phyloP scores from a whole-genome alignment of 345 rosid genomes.

The Dovyalis caffra region DNA sequence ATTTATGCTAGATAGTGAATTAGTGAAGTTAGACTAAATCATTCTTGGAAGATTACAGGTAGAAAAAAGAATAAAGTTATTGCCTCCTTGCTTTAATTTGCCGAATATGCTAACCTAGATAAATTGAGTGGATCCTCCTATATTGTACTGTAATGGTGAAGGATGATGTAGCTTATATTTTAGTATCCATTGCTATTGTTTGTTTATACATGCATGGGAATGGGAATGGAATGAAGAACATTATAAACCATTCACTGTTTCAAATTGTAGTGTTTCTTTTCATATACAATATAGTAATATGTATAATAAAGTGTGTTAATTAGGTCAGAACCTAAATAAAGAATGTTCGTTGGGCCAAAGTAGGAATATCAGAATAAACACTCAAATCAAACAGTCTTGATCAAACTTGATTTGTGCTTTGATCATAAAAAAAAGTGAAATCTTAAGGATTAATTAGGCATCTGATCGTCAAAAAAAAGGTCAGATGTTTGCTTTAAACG shows the following conservation, averaged over 20 bases:
- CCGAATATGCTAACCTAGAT: not conserved
- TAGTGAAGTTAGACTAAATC: constrained; percentile 23
- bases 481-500: not conserved
- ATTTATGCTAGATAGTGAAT: constrained; percentile 12
- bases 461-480: not conserved
- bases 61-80: constrained; percentile 10
- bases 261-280: too few relatives aligned
- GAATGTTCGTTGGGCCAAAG: not conserved
- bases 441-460: too few relatives aligned
- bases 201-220: too few relatives aligned
- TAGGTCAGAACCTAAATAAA: not conserved
- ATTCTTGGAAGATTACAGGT: constrained; percentile 5
- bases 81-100: not conserved
- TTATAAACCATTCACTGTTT: too few relatives aligned
- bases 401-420: not conserved
- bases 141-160: too few relatives aligned
- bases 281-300: too few relatives aligned
- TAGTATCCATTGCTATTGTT: too few relatives aligned
- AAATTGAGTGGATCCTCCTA: too few relatives aligned
- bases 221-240: too few relatives aligned
- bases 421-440: too few relatives aligned
- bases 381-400: too few relatives aligned
- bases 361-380: not conserved
- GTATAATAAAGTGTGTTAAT: not conserved
- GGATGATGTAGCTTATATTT: too few relatives aligned